phyloP scores from a whole-genome alignment of 768 basidiomycete genomes.

The Fomitopsis serialis region DNA sequence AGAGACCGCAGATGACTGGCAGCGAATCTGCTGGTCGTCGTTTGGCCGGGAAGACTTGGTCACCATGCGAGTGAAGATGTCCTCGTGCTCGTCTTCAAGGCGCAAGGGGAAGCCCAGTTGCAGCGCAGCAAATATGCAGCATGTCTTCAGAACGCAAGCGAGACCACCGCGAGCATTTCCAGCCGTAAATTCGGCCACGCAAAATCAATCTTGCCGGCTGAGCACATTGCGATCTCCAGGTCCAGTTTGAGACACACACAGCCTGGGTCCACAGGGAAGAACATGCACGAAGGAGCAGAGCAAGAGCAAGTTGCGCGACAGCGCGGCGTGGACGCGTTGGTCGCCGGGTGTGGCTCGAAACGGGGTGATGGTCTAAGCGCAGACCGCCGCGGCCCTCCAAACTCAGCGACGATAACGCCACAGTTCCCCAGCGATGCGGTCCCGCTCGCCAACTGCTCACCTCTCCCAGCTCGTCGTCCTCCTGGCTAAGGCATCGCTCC shows the following conservation, averaged over 20 bases:
- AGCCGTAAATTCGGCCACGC: background rate
- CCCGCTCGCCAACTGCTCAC: background rate
- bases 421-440: background rate
- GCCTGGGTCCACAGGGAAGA: background rate
- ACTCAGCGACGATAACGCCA: background rate
- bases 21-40: too few species aligned
- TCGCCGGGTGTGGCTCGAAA: background rate
- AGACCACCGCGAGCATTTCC: background rate
- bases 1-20: background rate
- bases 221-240: too few species aligned
- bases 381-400: background rate
- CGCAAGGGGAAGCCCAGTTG: background rate
- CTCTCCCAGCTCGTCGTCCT: too few species aligned
- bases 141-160: background rate
- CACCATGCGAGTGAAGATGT: too few species aligned
- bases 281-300: background rate
- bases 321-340: background rate
- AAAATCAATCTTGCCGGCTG: background rate
- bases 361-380: background rate
- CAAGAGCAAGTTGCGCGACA: background rate
- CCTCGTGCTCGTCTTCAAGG: background rate
- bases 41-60: too few species aligned
- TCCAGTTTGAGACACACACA: too few species aligned
- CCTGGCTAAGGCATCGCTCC: too few species aligned
- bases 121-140: background rate